Conservation (phyloP, 2,329 filamentous ascomycete genomes). For the Emmonsiellopsis sp. region DNA sequence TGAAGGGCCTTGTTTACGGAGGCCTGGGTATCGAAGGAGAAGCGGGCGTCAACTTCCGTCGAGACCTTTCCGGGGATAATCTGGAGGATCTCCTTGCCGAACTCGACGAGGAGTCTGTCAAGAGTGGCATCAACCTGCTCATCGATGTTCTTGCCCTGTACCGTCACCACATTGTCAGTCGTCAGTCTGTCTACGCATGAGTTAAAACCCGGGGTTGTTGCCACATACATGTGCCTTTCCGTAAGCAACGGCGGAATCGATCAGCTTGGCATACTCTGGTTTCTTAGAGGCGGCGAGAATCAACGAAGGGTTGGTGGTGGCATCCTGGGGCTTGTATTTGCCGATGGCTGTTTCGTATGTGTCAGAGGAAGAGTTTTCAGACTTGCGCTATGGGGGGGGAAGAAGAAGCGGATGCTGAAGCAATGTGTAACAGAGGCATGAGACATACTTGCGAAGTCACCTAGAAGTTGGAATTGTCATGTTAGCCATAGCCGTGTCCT, state of each 20-base stretch:
- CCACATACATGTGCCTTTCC: constrained; percentile 64
- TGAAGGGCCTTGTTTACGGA: constrained; percentile 93
- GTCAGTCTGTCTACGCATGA: background rate
- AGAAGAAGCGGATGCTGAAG: background rate
- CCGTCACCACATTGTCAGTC: background rate
- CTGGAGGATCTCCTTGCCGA: constrained; percentile 93
- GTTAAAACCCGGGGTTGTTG: background rate
- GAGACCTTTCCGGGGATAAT: constrained; percentile 98
- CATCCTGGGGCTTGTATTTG: constrained; percentile 99
- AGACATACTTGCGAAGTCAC: constrained; percentile 68
- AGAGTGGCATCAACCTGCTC: constrained; percentile 81
- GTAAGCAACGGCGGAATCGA: constrained; percentile 74
- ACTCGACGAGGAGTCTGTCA: constrained; percentile 91
- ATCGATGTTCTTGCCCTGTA: constrained; percentile 53
- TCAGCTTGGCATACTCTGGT: constrained; percentile 85
- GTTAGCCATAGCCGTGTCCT: constrained; percentile 21
- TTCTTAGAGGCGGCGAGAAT: constrained; percentile 99
- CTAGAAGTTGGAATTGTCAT: constrained; percentile 28
- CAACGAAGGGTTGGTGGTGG: constrained; percentile 97
- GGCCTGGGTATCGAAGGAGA: constrained; percentile 89
- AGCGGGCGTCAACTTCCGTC: constrained; percentile 91
- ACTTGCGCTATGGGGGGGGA: background rate
- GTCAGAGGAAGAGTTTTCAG: constrained; percentile 16
- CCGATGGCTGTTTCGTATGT: constrained; percentile 61
- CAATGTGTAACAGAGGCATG: too few relatives aligned